phyloP scores from a whole-genome alignment of 768 basidiomycete genomes.

The Leucosporidium creatinivorum region DNA sequence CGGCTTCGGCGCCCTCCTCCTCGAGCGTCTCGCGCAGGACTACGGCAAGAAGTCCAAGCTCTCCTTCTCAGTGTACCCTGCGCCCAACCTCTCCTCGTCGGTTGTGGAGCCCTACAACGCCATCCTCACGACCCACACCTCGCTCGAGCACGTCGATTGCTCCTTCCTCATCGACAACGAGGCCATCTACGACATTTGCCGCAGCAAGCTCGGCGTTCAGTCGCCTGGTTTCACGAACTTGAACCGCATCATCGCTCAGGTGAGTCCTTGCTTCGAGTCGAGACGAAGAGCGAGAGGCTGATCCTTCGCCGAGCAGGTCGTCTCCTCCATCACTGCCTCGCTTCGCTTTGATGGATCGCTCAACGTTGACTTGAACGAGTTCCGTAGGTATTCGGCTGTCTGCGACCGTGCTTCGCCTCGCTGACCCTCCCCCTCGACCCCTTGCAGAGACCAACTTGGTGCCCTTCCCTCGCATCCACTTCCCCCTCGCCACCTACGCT shows the following conservation, averaged over 20 bases:
- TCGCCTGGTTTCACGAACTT: slow-evolving; percentile 88
- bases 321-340: slow-evolving; percentile 94
- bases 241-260: slow-evolving; percentile 78
- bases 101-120: slow-evolving; percentile 98
- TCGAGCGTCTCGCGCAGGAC: slow-evolving; percentile 93
- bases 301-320: slow-evolving; percentile 57
- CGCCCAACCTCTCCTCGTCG: slow-evolving; percentile 59
- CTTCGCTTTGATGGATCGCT: slow-evolving; percentile 94
- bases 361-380: slow-evolving; percentile 95
- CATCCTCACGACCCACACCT: slow-evolving; percentile 82
- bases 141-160: slow-evolving; percentile 98
- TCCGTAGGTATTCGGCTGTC: slow-evolving; percentile 98
- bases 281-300: neutral
- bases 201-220: slow-evolving; percentile 76
- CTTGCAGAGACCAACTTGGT: neutral
- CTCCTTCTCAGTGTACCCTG: slow-evolving; percentile 59
- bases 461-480: slow-evolving; percentile 63
- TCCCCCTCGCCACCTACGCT: slow-evolving; percentile 92
- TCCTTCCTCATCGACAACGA: slow-evolving; percentile 99
- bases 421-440: neutral
- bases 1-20: slow-evolving; percentile 93
- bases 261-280: neutral
- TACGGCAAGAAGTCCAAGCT: slow-evolving; percentile 98
- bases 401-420: neutral
- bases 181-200: slow-evolving; percentile 57